Evolutionary conservation across 768 basidiomycete species (phyloP), one percentile per base, ranked within the genome.

Genomic region (Suillus hirtellus): DNA sequence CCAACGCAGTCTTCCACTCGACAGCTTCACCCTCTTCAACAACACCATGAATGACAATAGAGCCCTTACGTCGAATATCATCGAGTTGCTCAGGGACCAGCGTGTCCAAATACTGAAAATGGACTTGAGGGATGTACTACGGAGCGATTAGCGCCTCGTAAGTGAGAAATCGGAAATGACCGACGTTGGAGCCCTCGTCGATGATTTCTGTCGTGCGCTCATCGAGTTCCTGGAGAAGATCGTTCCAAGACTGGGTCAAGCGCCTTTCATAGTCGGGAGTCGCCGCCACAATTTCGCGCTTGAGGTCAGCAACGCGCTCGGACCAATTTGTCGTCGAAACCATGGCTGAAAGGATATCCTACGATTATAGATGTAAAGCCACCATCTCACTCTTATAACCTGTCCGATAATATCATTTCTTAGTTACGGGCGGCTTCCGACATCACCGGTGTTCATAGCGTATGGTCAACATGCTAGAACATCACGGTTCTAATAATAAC

Each of bases 81-180:
- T 79, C 78, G 8, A 88, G 63, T 38, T 82, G 75, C 21, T 84
- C 83, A 0, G 69, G 61, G 50, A 77, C 75, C 47, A 90, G 72
- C 24, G 70, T 80, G 6, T 78, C 70, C 17, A 91, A 74, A 52
- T 87, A 82, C 4, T 78, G 69, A 69, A 88, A 88, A 19, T 83
- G 76, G 56, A 90, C 82, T 72, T 86, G 84, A 4, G 89, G 88
- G 44, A 90, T 79, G 66, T 80, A 83, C 88, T 89, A 53, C 62
- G 19, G 19, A 60, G 31, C 8, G 31, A 38, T 27, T 10, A 35
- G 43, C 59, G 21, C 27, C 37, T 35, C 19, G 60, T 58, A 46
- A 60, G 21, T 11, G 31, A 43, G 34, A 60, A 35, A 7, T 19
- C 34, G 6, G 46, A 63, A 27, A 24, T 11, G 27, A 70, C 82